Conservation (phyloP, 306 rosid genomes). For the Prunus salicina region DNA sequence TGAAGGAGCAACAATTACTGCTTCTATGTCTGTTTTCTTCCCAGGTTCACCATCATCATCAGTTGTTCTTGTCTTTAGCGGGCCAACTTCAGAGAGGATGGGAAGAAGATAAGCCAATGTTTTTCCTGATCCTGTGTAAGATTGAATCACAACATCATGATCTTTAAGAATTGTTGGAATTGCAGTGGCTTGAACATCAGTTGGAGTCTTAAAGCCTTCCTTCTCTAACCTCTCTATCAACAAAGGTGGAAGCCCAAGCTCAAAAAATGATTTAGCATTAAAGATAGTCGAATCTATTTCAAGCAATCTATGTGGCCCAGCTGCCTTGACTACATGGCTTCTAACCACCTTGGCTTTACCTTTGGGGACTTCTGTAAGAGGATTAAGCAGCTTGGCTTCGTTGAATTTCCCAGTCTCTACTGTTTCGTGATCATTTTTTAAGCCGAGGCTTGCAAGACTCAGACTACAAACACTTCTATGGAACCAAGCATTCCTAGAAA, state of each 20-base stretch:
- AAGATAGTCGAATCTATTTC: constrained; percentile 59
- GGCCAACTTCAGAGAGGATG: constrained; percentile 66
- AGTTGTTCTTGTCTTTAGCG: constrained; percentile 36
- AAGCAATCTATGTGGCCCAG: constrained; percentile 24
- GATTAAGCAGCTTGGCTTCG: constrained; percentile 32
- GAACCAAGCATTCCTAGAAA: constrained; percentile 51
- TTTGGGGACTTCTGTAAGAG: constrained; percentile 39
- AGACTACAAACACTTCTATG: constrained; percentile 38
- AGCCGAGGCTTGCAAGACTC: constrained; percentile 53
- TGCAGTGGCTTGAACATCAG: constrained; percentile 82
- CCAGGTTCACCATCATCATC: constrained; percentile 35
- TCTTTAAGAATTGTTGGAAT: constrained; percentile 71
- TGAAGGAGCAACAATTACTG: constrained; percentile 87
- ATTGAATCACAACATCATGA: constrained; percentile 84
- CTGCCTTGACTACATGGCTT: constrained; percentile 33
- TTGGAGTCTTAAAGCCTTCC: constrained; percentile 74
- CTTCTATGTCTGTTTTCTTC: constrained; percentile 73
- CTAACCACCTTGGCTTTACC: constrained; percentile 40
- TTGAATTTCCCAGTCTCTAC: constrained; percentile 25
- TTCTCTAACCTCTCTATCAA: constrained; percentile 69
- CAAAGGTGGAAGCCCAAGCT: constrained; percentile 66
- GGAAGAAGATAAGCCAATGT: constrained; percentile 90
- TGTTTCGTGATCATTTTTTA: constrained; percentile 37
- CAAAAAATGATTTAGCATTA: constrained; percentile 70
- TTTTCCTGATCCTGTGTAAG: constrained; percentile 95